These are phyloP conservation scores for Schoenoplectus triqueter DNA, from an alignment of 202 grass and related monocot genomes.

Conservation along the genomic window DNA sequence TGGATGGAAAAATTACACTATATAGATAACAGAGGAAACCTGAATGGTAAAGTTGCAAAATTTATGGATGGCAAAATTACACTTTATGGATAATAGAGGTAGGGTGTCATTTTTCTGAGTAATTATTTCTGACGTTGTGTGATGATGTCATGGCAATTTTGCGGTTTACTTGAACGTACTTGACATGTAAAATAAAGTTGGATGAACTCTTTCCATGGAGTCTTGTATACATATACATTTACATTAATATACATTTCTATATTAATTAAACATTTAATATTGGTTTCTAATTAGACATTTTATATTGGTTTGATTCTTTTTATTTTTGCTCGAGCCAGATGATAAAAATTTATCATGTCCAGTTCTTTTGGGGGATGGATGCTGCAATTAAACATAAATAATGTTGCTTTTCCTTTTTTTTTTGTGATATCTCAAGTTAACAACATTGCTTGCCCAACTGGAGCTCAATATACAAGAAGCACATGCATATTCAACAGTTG, in stretches of 20 bases:
- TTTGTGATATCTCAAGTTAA: constrained; percentile 48
- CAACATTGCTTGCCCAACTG: constrained; percentile 66
- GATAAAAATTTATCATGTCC: no score
- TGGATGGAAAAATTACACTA: not conserved
- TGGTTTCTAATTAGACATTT: no score
- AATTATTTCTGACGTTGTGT: not conserved
- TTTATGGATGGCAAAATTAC: not conserved
- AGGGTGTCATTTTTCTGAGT: not conserved
- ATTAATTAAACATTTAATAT: no score
- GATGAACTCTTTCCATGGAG: no score
- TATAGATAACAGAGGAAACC: not conserved
- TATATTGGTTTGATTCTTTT: no score
- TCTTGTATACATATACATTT: no score
- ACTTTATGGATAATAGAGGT: no score
- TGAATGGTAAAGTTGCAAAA: not conserved
- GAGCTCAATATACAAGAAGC: constrained; percentile 94
- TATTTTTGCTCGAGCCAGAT: no score
- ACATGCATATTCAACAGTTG: constrained; percentile 86
- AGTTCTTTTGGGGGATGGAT: no score
- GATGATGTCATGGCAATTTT: constrained; percentile 1
- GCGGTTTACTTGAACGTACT: not conserved
- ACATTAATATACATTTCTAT: no score
- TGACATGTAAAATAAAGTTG: not conserved
- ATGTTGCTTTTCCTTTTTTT: not conserved
- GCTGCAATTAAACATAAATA: not conserved